Evolutionary conservation across 2,329 filamentous ascomycete genomes (phyloP).

Genomic region (Colletotrichum aenigma): DNA sequence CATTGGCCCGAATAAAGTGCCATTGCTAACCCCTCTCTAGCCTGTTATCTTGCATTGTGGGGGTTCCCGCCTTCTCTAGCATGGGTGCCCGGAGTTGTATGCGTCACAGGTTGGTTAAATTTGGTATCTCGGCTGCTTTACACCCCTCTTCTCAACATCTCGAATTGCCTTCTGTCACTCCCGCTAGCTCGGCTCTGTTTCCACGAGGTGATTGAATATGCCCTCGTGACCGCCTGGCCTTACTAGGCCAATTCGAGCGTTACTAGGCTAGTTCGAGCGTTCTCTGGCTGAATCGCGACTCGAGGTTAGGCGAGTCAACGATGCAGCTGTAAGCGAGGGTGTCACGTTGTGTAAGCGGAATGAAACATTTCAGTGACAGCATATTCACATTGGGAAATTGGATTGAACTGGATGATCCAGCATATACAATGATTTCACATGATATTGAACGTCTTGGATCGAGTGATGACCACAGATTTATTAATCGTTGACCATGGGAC

Average conservation of each 20-base stretch:
- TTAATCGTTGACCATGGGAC: rapidly evolving
- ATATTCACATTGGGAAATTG: rapidly evolving
- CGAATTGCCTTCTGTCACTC: not conserved
- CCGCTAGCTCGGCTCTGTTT: not conserved
- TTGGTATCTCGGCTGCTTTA: not conserved
- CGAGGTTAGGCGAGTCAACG: not conserved
- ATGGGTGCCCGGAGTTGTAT: not conserved
- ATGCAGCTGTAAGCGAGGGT: not conserved
- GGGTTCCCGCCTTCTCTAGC: not conserved
- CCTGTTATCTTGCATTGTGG: not conserved
- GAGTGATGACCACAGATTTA: not conserved
- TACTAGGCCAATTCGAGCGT: no score
- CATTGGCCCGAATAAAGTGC: not conserved
- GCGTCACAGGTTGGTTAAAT: not conserved
- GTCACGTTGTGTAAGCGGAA: not conserved
- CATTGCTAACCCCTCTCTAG: not conserved
- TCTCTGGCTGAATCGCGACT: not conserved
- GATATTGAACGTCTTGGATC: not conserved
- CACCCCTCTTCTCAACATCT: not conserved
- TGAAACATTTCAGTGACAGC: not conserved
- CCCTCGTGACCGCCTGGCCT: not conserved
- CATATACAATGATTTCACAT: not conserved
- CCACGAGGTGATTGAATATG: not conserved
- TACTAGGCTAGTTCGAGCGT: not conserved
- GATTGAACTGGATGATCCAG: not conserved